These are phyloP conservation scores for Synchytrium microbalum DNA, from an alignment of 371 early-diverging fungal species.

Conservation along the genomic window DNA sequence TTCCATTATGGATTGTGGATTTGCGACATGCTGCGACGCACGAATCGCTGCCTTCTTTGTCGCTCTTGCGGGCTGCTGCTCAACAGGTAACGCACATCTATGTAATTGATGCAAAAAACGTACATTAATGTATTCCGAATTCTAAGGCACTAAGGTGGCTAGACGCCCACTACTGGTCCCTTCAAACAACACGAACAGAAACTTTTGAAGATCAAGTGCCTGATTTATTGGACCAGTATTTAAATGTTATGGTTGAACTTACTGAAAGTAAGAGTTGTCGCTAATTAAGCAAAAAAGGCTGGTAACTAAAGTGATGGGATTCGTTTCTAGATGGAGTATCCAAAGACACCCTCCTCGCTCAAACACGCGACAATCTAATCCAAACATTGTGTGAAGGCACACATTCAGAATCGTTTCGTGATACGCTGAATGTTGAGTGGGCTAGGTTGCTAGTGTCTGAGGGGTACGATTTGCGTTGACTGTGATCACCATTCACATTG, in stretches of 20 bases:
- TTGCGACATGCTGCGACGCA: constrained; percentile 53
- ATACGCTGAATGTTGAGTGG: neutral
- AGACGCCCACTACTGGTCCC: constrained; percentile 40
- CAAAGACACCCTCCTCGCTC: too few species aligned
- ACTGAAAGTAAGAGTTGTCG: too few species aligned
- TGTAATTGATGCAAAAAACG: neutral
- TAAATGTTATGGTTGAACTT: neutral
- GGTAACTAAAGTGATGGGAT: too few species aligned
- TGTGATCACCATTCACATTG: too few species aligned
- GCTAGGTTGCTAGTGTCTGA: neutral
- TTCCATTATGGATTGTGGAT: constrained; percentile 60
- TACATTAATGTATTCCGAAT: neutral
- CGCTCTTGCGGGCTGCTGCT: constrained; percentile 40
- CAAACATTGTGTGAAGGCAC: too few species aligned
- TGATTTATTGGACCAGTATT: constrained; percentile 11
- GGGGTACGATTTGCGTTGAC: neutral
- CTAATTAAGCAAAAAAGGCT: too few species aligned
- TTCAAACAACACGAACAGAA: constrained; percentile 23
- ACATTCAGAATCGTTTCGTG: neutral
- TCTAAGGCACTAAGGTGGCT: constrained; percentile 42
- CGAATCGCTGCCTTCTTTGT: constrained; percentile 42
- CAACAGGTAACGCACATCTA: constrained; percentile 22
- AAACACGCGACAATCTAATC: too few species aligned
- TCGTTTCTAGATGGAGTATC: too few species aligned
- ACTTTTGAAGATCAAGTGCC: constrained; percentile 17